Percentiles rank a stretch among this genome's conserved stretches.
Conservation (phyloP, 2,329 filamentous ascomycete species). For the Exophiala bonariae region DNA sequence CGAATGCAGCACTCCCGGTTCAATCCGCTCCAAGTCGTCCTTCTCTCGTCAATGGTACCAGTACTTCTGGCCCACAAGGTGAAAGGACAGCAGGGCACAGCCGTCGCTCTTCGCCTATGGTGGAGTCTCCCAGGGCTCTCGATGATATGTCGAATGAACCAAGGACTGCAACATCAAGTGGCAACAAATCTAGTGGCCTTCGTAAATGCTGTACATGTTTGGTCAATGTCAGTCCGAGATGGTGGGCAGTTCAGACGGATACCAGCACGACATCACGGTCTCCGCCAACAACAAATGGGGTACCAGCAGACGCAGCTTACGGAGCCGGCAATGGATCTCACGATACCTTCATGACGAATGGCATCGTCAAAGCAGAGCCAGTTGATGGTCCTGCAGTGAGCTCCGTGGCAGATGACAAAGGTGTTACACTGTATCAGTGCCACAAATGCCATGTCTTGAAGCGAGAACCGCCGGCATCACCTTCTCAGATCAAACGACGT, state of each 20-base stretch:
- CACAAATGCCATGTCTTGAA: constrained; percentile 68
- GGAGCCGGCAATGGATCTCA: constrained; percentile 4
- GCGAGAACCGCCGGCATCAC: constrained; percentile 27
- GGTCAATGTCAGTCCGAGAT: constrained; percentile 47
- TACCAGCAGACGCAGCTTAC: constrained; percentile 3
- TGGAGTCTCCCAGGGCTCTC: constrained; percentile 15
- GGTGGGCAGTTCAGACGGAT: constrained; percentile 56
- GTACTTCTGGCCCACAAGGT: constrained; percentile 7
- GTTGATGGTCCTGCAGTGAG: constrained; percentile 25
- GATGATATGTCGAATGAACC: constrained; percentile 12
- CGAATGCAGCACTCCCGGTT: constrained; percentile 32
- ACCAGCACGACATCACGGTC: constrained; percentile 4
- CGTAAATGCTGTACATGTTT: constrained; percentile 43
- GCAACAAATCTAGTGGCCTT: constrained; percentile 6
- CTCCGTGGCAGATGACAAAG: constrained; percentile 27
- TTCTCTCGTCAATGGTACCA: constrained; percentile 53
- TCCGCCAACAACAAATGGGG: constrained; percentile 14
- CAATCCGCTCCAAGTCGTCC: constrained; percentile 51
- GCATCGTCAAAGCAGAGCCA: constrained; percentile 28
- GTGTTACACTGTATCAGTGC: constrained; percentile 62
- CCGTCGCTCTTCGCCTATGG: constrained; percentile 25
- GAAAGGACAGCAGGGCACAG: constrained; percentile 27
- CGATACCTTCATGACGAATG: constrained; percentile 22
- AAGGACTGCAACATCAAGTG: neutral
- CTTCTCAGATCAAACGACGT: constrained; percentile 26